Conservation (phyloP, 768 basidiomycete genomes). For the Suillus ampliporus region DNA sequence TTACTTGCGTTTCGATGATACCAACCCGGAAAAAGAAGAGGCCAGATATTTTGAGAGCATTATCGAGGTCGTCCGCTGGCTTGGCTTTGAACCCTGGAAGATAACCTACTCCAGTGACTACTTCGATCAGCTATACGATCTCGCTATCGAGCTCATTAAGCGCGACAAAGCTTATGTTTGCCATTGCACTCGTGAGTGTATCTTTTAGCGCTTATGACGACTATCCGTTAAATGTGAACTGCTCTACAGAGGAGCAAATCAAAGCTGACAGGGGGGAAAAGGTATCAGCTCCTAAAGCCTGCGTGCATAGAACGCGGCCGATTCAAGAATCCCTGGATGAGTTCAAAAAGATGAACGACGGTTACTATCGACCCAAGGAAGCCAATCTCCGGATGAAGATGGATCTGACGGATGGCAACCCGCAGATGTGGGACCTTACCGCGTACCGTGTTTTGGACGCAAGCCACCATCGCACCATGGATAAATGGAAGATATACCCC, state of each 20-base stretch:
- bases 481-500: conserved; percentile 97
- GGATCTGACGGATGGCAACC: conserved; percentile 89
- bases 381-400: conserved; percentile 98
- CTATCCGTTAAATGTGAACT: conserved; percentile 8
- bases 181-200: conserved; percentile 86
- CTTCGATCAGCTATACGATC: conserved; percentile 83
- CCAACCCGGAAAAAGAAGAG: conserved; percentile 98
- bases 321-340: conserved; percentile 86
- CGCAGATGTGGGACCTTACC: conserved; percentile 99
- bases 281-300: conserved; percentile 79
- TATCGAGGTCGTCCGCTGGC: conserved; percentile 93
- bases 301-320: conserved; percentile 85
- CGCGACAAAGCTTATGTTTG: conserved; percentile 95
- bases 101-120: conserved; percentile 99
- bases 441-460: conserved; percentile 93
- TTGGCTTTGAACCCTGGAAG: conserved; percentile 98
- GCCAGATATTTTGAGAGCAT: conserved; percentile 96
- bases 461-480: conserved; percentile 90
- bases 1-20: conserved; percentile 97
- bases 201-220: background rate
- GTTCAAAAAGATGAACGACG: conserved; percentile 92
- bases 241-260: conserved; percentile 83
- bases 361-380: conserved; percentile 89
- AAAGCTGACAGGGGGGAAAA: conserved; percentile 87
- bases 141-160: conserved; percentile 88